A percentile compares a stretch with the other conserved stretches of the same genome.
Conservation (phyloP, 306 rosid species). For the Rosa chinensis region DNA sequence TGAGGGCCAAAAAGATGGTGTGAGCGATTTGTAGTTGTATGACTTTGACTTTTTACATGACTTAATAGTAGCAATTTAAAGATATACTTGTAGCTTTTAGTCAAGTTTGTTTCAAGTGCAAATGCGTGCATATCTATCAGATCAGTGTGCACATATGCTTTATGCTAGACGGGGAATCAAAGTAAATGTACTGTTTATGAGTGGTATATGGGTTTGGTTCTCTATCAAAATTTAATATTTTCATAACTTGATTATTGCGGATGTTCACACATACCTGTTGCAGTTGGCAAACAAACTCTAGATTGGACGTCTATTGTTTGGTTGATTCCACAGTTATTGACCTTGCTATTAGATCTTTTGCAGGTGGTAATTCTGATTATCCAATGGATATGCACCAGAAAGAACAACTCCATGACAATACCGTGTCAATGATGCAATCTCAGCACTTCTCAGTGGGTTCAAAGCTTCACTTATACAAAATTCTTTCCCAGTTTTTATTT, state of each 20-base stretch:
- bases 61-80: background rate
- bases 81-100: background rate
- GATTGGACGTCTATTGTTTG: background rate
- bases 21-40: background rate
- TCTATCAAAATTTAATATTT: background rate
- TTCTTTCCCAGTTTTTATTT: background rate
- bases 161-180: background rate
- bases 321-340: constrained; percentile 24
- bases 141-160: background rate
- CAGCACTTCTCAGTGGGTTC: constrained; percentile 89
- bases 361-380: constrained; percentile 86
- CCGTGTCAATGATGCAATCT: constrained; percentile 88
- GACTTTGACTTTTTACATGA: background rate
- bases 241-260: background rate
- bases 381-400: constrained; percentile 94
- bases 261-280: background rate
- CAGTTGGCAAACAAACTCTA: background rate
- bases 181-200: background rate
- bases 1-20: background rate
- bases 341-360: constrained; percentile 33
- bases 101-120: background rate
- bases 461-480: constrained; percentile 8
- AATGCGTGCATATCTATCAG: background rate
- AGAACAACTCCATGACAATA: constrained; percentile 90
- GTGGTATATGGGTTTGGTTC: background rate